Evolutionary conservation across 2,329 filamentous ascomycete genomes (phyloP).

Genomic region (Pyrenochaeta sp.): DNA sequence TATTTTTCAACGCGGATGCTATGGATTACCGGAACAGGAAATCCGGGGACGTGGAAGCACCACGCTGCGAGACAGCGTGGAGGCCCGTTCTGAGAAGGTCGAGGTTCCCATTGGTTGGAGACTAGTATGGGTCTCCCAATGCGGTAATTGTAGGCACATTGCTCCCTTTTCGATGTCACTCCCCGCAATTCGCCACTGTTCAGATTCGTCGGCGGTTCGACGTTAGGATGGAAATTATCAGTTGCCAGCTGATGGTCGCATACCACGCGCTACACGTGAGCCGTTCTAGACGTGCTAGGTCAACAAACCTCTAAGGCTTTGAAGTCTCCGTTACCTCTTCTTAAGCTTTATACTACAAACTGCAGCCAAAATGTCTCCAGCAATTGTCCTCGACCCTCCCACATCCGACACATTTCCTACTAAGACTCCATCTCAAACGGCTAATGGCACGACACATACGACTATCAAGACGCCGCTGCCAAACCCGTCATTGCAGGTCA

Average conservation of each 20-base stretch:
- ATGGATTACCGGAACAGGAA: conserved; percentile 8
- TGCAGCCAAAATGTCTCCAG: conserved; percentile 25
- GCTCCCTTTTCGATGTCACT: conserved; percentile 3
- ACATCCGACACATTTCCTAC: background rate
- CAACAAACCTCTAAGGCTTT: background rate
- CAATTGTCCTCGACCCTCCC: conserved; percentile 13
- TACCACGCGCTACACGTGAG: conserved; percentile 4
- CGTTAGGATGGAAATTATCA: background rate
- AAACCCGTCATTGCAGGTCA: conserved; percentile 68
- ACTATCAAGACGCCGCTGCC: conserved; percentile 36
- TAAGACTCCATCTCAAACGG: conserved; percentile 14
- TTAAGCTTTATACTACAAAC: background rate
- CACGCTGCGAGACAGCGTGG: background rate
- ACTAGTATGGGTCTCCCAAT: conserved; percentile 1
- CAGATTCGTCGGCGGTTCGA: background rate
- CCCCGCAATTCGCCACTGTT: conserved; percentile 13
- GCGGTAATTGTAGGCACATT: conserved; percentile 20
- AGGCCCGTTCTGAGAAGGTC: background rate
- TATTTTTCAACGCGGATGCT: background rate
- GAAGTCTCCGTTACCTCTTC: background rate
- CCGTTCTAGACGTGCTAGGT: background rate
- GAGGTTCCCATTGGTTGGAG: conserved; percentile 7
- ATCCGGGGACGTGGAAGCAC: conserved; percentile 7
- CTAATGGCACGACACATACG: conserved; percentile 16
- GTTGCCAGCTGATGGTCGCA: background rate